A percentile compares a stretch with the other conserved stretches of the same genome.
Evolutionary conservation across 2,329 filamentous ascomycete genomes (phyloP).

Genomic region (Teratosphaeria viscida): DNA sequence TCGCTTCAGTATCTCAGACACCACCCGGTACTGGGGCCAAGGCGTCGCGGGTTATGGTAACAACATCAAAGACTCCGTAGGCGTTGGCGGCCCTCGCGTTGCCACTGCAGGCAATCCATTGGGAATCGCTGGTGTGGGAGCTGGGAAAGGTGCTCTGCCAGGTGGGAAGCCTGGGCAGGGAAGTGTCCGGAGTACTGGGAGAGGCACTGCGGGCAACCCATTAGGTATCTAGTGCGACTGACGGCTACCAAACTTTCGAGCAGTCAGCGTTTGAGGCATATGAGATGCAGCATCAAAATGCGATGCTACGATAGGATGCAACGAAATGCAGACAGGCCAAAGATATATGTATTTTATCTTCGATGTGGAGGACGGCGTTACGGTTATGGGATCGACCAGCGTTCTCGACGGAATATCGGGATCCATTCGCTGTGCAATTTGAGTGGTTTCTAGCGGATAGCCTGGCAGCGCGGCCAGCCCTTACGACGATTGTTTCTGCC

Average conservation of each 20-base stretch:
- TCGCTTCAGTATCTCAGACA: conserved; percentile 30
- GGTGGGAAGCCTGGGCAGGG: not conserved
- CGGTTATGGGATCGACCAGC: too few species aligned
- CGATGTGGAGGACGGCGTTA: too few species aligned
- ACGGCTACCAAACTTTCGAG: not conserved
- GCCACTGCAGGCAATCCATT: conserved; percentile 38
- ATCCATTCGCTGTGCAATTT: not conserved
- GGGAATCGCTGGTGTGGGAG: conserved; percentile 29
- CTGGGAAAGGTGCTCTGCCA: conserved; percentile 16
- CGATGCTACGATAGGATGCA: not conserved
- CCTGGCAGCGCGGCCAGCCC: not conserved
- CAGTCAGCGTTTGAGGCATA: not conserved
- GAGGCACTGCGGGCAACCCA: not conserved
- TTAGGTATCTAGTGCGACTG: not conserved
- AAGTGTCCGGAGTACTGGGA: not conserved
- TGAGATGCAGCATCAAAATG: not conserved
- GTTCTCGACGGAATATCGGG: not conserved
- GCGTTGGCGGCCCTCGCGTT: conserved; percentile 33
- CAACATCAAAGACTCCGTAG: conserved; percentile 38
- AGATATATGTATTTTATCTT: too few species aligned
- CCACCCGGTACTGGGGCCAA: conserved; percentile 38
- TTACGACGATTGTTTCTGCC: not conserved
- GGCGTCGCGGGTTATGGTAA: conserved; percentile 40
- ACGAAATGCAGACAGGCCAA: too few species aligned
- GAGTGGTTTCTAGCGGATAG: not conserved